Conservation (phyloP, 768 basidiomycete species). For the Paxillus rubicundulus region DNA sequence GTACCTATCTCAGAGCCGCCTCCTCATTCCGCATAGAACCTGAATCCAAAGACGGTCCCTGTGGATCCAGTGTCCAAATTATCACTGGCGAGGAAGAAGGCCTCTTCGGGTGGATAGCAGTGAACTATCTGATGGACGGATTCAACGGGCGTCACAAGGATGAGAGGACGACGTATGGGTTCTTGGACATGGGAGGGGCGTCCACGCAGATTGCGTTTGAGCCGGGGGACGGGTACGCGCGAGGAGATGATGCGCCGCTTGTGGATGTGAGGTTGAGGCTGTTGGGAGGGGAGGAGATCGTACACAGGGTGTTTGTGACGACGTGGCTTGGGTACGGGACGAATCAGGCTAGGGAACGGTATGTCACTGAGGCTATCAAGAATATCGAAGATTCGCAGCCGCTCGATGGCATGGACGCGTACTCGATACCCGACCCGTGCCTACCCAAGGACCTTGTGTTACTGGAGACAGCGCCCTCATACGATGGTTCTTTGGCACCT, state of each 20-base stretch:
- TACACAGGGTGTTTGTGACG: constrained; percentile 93
- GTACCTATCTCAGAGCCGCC: constrained; percentile 68
- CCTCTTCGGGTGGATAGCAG: constrained; percentile 97
- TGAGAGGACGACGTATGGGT: constrained; percentile 87
- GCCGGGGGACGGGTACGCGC: constrained; percentile 59
- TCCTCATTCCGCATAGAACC: constrained; percentile 77
- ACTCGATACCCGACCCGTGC: constrained; percentile 80
- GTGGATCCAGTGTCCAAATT: constrained; percentile 89
- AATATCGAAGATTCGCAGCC: constrained; percentile 46
- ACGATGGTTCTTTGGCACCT: constrained; percentile 39
- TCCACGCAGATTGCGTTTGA: constrained; percentile 99
- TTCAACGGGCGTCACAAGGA: constrained; percentile 52
- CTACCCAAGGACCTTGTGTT: constrained; percentile 74
- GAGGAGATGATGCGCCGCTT: constrained; percentile 51
- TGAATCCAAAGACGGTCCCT: constrained; percentile 69
- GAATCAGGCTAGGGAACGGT: constrained; percentile 93
- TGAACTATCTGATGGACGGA: constrained; percentile 98
- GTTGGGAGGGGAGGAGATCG: constrained; percentile 80
- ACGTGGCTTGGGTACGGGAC: constrained; percentile 99
- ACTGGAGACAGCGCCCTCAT: constrained; percentile 51
- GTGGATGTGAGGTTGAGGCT: constrained; percentile 80
- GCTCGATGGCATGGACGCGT: constrained; percentile 16
- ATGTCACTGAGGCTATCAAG: constrained; percentile 66
- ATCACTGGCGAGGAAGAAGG: constrained; percentile 99
- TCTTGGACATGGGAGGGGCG: constrained; percentile 98